These are phyloP conservation scores for Neurospora crassa DNA, from an alignment of 2,329 filamentous ascomycete species.

Conservation along the genomic window DNA sequence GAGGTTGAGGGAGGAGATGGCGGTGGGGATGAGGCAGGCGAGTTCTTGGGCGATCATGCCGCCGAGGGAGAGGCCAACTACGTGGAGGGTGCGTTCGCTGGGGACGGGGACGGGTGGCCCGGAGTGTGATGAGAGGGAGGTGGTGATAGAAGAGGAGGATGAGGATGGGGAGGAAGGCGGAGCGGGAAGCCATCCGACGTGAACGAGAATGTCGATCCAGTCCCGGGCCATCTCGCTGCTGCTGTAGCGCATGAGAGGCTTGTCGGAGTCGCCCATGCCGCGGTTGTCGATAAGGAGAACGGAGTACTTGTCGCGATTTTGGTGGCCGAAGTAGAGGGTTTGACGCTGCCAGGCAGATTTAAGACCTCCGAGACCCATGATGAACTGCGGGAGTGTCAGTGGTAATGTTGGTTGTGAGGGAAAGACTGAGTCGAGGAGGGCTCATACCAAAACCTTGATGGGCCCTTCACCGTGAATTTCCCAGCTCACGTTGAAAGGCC, in stretches of 20 bases:
- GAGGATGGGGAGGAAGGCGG: neutral
- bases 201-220: constrained; percentile 56
- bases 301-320: constrained; percentile 55
- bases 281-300: constrained; percentile 76
- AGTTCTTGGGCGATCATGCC: constrained; percentile 91
- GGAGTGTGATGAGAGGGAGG: neutral
- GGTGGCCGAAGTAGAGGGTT: constrained; percentile 72
- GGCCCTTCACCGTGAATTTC: constrained; percentile 71
- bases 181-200: constrained; percentile 54
- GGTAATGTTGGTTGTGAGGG: neutral
- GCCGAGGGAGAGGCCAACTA: constrained; percentile 75
- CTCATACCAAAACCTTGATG: constrained; percentile 61
- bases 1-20: constrained; percentile 47
- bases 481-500: constrained; percentile 67
- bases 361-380: constrained; percentile 69
- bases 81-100: constrained; percentile 42
- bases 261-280: constrained; percentile 72
- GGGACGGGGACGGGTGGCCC: constrained; percentile 4
- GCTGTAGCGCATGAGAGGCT: constrained; percentile 67
- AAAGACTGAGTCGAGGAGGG: neutral
- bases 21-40: constrained; percentile 40
- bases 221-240: constrained; percentile 81
- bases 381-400: constrained; percentile 42
- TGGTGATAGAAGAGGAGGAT: neutral
- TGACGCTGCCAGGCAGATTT: constrained; percentile 72